Evolutionary conservation across 202 grass and related monocot genomes (phyloP).

Genomic region (Bolboschoenoplectus hybrid): DNA sequence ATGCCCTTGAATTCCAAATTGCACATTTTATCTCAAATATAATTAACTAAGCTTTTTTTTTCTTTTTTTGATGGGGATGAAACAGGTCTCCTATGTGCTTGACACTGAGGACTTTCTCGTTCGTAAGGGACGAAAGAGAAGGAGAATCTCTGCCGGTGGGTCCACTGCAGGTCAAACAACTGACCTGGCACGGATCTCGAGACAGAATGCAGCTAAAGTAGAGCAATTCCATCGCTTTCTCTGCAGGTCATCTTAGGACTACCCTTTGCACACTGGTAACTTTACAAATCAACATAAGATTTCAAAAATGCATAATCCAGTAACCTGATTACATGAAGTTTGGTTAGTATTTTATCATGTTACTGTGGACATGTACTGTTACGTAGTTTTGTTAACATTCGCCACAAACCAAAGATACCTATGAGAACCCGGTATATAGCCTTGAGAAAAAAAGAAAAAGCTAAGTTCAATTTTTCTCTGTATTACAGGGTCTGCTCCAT

Average conservation of each 20-base stretch:
- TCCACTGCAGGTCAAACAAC: slow-evolving; percentile 1
- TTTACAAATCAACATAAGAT: slow-evolving; percentile 39
- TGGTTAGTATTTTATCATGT: neutral
- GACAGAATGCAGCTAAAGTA: slow-evolving; percentile 43
- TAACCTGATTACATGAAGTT: slow-evolving; percentile 39
- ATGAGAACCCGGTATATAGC: neutral
- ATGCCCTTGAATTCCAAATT: slow-evolving; percentile 9
- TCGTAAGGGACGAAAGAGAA: slow-evolving; percentile 51
- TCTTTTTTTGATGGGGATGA: neutral
- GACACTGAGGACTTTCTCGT: slow-evolving; percentile 77
- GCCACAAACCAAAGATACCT: neutral
- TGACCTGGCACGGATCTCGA: slow-evolving; percentile 29
- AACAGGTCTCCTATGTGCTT: slow-evolving; percentile 71
- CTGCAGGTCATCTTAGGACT: slow-evolving; percentile 44
- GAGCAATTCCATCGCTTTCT: slow-evolving; percentile 55
- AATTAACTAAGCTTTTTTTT: slow-evolving; percentile 25
- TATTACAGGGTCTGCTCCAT: slow-evolving; percentile 29
- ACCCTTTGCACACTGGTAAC: slow-evolving; percentile 32
- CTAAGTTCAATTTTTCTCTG: neutral
- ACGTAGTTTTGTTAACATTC: slow-evolving; percentile 3
- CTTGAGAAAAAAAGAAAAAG: neutral
- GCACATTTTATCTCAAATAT: neutral
- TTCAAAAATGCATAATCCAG: slow-evolving; percentile 42
- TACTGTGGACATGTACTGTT: slow-evolving; percentile 1
- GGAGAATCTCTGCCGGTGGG: slow-evolving; percentile 33